Evolutionary conservation across 2,329 filamentous ascomycete species (phyloP).

Genomic region (Trichoderma sp.): DNA sequence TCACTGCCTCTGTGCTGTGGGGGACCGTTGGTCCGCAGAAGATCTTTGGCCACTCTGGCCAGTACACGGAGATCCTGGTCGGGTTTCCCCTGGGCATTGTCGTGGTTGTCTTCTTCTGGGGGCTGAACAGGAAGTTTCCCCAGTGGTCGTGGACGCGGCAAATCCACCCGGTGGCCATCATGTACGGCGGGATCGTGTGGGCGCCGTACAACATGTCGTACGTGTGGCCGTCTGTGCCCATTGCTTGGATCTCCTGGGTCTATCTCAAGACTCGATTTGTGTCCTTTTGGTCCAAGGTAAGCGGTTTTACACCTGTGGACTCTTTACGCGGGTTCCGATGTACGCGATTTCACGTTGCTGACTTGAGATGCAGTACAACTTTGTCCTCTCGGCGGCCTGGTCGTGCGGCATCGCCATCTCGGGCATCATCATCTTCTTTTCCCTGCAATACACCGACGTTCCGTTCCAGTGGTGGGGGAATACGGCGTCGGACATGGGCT

Average conservation of each 20-base stretch:
- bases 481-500: slow-evolving; percentile 44
- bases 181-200: slow-evolving; percentile 51
- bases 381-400: slow-evolving; percentile 55
- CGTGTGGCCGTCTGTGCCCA: slow-evolving; percentile 54
- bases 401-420: slow-evolving; percentile 54
- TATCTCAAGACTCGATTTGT: slow-evolving; percentile 53
- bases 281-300: slow-evolving; percentile 55
- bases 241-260: slow-evolving; percentile 56
- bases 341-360: slow-evolving; percentile 3
- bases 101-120: slow-evolving; percentile 49
- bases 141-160: slow-evolving; percentile 47
- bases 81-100: slow-evolving; percentile 55
- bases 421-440: slow-evolving; percentile 58
- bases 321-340: neutral
- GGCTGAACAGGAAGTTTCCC: slow-evolving; percentile 46
- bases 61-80: slow-evolving; percentile 52
- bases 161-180: slow-evolving; percentile 52
- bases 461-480: slow-evolving; percentile 56
- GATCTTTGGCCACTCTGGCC: slow-evolving; percentile 52
- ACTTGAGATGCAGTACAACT: slow-evolving; percentile 49
- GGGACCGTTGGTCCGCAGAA: slow-evolving; percentile 55
- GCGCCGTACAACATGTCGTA: slow-evolving; percentile 57
- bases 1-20: slow-evolving; percentile 59
- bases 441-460: slow-evolving; percentile 49
- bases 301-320: slow-evolving; percentile 19